Base-by-base conservation (phyloP, 495 filamentous ascomycete genomes). In the Thermothielavioides terrestris region DNA sequence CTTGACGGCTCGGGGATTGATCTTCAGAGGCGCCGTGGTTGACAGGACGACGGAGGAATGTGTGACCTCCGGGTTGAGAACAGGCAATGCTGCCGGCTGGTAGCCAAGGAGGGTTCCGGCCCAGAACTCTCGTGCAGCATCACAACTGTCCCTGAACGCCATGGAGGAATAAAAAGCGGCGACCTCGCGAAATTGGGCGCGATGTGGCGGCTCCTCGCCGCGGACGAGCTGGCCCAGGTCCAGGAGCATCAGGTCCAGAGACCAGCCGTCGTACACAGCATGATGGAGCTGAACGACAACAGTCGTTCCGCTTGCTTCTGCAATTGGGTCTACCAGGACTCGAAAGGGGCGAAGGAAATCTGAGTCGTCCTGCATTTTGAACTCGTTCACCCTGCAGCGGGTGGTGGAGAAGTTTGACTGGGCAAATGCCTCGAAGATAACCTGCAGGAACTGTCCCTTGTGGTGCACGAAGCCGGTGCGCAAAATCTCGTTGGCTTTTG, bases 211-310 rank as follows among this genome's bases (percentile, higher is more conserved):
- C 5, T 53, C 4, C 1, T 54, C 28, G 10, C 63, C 63, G 22
- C 35, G 54, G 43, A 72, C 59, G 4, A 80, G 55, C 6, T 49
- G 53, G 26, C 71, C 60, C 2, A 94, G 69, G 57, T 91, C 85
- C 3, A 71, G 66, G 18, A 88, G 57, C 0, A 92, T 62, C 27
- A 88, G 63, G 45, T 91, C 86, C 58, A 86, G 74, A 5, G 84
- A 86, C 88, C 88, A 94, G 6, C 86, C 88, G 57, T 94, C 88
- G 55, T 92, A 92, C 0, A 90, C 59, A 0, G 83, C 78, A 65
- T 94, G 88, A 52, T 91, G 84, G 25, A 94, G 74, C 31, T 74
- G 73, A 8, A 84, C 34, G 1, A 74, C 62, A 2, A 76, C 46
- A 4, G 50, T 50, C 1, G 58, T 47, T 4, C 46, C 32, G 20